phyloP scores from a whole-genome alignment of 805 yeast genomes.

The Teunomyces atbi region DNA sequence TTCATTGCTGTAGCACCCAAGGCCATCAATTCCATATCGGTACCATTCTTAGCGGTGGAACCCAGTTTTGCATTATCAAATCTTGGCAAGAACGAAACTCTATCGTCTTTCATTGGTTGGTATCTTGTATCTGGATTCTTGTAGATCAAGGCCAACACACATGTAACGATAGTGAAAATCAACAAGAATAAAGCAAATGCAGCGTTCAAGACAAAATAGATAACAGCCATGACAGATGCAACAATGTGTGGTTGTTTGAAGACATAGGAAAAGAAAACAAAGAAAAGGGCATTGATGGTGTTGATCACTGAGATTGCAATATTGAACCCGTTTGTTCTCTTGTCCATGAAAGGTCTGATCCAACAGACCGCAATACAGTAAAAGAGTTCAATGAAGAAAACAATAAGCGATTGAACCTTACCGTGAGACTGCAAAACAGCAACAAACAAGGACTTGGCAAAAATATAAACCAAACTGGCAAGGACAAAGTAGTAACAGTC shows the following conservation, averaged over 20 bases:
- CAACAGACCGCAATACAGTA: conserved; percentile 66
- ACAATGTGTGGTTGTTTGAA: conserved; percentile 84
- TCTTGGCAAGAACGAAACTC: conserved; percentile 90
- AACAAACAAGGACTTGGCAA: conserved; percentile 76
- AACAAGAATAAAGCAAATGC: conserved; percentile 78
- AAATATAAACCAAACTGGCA: conserved; percentile 60
- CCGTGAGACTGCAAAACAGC: conserved; percentile 84
- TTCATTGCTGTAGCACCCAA: conserved; percentile 69
- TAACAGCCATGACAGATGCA: conserved; percentile 89
- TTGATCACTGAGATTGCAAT: conserved; percentile 79
- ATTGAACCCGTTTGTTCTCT: conserved; percentile 90
- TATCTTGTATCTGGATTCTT: conserved; percentile 94
- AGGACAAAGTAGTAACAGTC: conserved; percentile 80
- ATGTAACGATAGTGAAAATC: conserved; percentile 83
- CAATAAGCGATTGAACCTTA: conserved; percentile 73
- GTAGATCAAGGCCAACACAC: conserved; percentile 76
- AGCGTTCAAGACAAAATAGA: conserved; percentile 87
- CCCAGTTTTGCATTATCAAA: conserved; percentile 36
- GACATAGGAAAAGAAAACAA: conserved; percentile 81
- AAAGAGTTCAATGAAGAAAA: conserved; percentile 71
- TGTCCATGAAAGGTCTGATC: conserved; percentile 90
- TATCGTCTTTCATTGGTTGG: conserved; percentile 94
- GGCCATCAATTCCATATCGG: conserved; percentile 66
- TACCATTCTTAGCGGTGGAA: conserved; percentile 22
- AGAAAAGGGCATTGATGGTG: conserved; percentile 80